Evolutionary conservation across 179 eudicot species (phyloP).

Genomic region (Silene coronaria): DNA sequence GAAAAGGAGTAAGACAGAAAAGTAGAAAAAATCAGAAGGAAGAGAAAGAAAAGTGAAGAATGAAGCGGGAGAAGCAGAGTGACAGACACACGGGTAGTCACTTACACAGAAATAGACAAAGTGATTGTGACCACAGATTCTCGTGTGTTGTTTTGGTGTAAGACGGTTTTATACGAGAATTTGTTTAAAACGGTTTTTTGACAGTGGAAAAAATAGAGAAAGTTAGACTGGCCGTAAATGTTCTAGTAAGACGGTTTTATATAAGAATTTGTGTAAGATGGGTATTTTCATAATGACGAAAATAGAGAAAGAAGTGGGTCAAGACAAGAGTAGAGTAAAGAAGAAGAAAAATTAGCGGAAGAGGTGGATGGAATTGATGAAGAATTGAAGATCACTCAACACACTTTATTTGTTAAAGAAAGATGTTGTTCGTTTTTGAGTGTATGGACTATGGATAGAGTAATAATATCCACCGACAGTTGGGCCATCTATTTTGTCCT

Average conservation of each 20-base stretch:
- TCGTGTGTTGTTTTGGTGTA: too few relatives aligned
- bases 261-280: too few relatives aligned
- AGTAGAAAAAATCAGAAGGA: neutral
- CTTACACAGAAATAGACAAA: neutral
- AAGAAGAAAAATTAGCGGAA: neutral
- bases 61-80: neutral
- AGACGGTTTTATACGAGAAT: too few relatives aligned
- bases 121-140: neutral
- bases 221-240: too few relatives aligned
- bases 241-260: too few relatives aligned
- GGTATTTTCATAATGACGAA: too few relatives aligned
- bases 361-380: neutral
- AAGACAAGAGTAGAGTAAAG: neutral
- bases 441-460: too few relatives aligned
- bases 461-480: neutral
- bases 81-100: neutral
- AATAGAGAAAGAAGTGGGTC: too few relatives aligned
- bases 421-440: neutral
- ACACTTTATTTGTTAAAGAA: neutral
- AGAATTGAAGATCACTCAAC: neutral
- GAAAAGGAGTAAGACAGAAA: neutral
- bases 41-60: neutral
- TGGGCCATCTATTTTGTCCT: neutral
- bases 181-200: too few relatives aligned
- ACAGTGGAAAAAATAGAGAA: too few relatives aligned